Conservation (phyloP, 345 rosid genomes). For the Camelina sativa region DNA sequence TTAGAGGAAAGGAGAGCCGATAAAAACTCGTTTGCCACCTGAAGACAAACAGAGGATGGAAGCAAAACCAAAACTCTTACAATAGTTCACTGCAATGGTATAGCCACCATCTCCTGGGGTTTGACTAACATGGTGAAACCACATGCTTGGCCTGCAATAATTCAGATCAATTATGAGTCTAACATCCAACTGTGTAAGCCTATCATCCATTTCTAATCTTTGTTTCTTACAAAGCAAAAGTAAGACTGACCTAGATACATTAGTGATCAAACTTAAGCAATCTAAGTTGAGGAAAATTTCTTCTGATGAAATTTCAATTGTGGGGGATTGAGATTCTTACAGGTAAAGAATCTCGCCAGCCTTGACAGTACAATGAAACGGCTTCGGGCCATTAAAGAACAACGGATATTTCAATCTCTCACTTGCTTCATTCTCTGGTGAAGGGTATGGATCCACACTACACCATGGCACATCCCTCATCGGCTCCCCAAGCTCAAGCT, state of each 20-base stretch:
- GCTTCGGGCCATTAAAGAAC: conserved; percentile 81
- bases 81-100: conserved; percentile 83
- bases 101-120: conserved; percentile 68
- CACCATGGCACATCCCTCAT: conserved; percentile 72
- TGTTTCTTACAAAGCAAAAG: background rate
- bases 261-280: background rate
- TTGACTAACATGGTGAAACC: conserved; percentile 97
- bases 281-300: background rate
- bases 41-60: conserved; percentile 1
- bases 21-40: background rate
- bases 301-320: conserved; percentile 8
- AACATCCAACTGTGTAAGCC: background rate
- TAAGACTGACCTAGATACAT: background rate
- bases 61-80: conserved; percentile 48
- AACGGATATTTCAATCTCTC: conserved; percentile 65
- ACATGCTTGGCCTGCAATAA: conserved; percentile 89
- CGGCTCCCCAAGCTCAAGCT: conserved; percentile 72
- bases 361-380: conserved; percentile 70
- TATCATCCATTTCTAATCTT: background rate
- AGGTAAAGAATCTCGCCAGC: conserved; percentile 87
- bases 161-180: conserved; percentile 16
- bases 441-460: conserved; percentile 79
- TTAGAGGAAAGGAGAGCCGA: background rate
- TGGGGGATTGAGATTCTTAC: conserved; percentile 52
- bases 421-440: conserved; percentile 47